These are phyloP conservation scores for Penicillium chermesinum DNA, from an alignment of 495 filamentous ascomycete genomes.

Conservation along the genomic window DNA sequence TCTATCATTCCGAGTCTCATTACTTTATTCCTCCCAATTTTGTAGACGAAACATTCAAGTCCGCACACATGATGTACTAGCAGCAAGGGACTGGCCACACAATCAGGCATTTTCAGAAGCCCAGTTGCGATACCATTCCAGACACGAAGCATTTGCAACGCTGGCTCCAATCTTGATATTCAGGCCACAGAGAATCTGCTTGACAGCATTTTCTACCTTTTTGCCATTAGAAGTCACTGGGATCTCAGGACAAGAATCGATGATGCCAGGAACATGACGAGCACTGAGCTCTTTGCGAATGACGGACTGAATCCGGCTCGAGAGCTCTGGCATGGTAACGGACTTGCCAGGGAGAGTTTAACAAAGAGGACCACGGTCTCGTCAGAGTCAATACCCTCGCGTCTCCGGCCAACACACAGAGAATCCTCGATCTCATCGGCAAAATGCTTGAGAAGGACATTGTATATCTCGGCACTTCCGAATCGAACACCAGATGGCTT, in stretches of 20 bases:
- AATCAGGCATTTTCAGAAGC: conserved; percentile 37
- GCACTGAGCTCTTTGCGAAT: conserved; percentile 74
- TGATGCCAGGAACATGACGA: conserved; percentile 77
- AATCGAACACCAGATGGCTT: conserved; percentile 87
- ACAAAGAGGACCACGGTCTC: conserved; percentile 85
- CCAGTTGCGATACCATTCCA: conserved; percentile 83
- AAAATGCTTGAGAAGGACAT: conserved; percentile 77
- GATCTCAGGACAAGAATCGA: conserved; percentile 75
- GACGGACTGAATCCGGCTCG: conserved; percentile 52
- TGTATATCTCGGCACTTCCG: conserved; percentile 88
- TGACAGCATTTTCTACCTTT: conserved; percentile 90
- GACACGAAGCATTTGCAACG: conserved; percentile 76
- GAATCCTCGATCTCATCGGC: conserved; percentile 73
- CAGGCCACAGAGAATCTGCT: conserved; percentile 86
- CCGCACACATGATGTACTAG: too few species aligned
- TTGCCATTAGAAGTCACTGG: conserved; percentile 89
- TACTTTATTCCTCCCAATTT: too few species aligned
- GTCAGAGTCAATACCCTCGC: conserved; percentile 64
- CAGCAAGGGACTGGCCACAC: neutral
- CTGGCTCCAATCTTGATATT: conserved; percentile 80
- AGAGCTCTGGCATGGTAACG: conserved; percentile 39
- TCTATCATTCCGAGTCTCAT: too few species aligned
- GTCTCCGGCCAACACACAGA: conserved; percentile 72
- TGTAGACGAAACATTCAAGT: too few species aligned
- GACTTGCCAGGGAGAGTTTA: conserved; percentile 50